Evolutionary conservation across 1,284 basidiomycete genomes (phyloP).

Genomic region (Tilletia horrida): DNA sequence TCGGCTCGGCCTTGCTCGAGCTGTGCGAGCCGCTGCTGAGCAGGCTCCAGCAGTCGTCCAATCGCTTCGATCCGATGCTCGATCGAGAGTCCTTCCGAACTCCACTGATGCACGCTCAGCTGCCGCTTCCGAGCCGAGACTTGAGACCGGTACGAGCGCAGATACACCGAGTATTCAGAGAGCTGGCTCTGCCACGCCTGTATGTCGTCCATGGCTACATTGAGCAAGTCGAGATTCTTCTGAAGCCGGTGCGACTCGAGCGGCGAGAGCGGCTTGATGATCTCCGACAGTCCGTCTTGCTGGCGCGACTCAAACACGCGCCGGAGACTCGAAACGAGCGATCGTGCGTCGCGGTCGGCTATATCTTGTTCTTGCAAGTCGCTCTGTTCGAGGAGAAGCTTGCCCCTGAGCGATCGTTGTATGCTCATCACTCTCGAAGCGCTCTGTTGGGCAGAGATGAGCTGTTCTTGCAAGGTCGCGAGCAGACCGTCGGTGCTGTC

Average conservation of each 20-base stretch:
- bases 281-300: background rate
- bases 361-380: constrained; percentile 7
- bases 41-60: constrained; percentile 12
- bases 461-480: background rate
- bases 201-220: constrained; percentile 1
- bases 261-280: background rate
- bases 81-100: background rate
- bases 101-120: constrained; percentile 8
- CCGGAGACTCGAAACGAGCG: background rate
- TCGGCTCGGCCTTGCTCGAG: background rate
- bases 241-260: constrained; percentile 6
- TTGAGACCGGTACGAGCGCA: constrained; percentile 14
- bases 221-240: constrained; percentile 3
- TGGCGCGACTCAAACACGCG: background rate
- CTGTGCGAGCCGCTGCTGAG: constrained; percentile 3
- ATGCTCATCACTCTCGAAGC: background rate
- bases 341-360: background rate
- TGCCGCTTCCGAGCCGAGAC: constrained; percentile 12
- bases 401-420: background rate
- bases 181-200: constrained; percentile 3
- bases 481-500: constrained; percentile 4
- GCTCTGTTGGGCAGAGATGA: constrained; percentile 12
- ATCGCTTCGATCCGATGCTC: constrained; percentile 6
- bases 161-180: constrained; percentile 7
- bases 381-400: constrained; percentile 1